Evolutionary conservation across 2,329 filamentous ascomycete genomes (phyloP).

Genomic region (Leptographium radiaticola): DNA sequence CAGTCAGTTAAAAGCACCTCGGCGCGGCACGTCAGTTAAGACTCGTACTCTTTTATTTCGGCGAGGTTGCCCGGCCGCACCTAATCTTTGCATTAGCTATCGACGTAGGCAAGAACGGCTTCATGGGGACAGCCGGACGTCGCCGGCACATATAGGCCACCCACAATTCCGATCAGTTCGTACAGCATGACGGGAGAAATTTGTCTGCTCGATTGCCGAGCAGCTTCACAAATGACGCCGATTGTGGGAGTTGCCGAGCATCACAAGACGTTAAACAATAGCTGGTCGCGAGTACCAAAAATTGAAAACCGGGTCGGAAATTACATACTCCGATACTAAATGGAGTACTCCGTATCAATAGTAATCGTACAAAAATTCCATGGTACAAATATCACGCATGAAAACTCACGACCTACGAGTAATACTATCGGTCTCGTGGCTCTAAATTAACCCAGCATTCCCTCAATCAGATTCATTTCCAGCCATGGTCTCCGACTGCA

Average conservation of each 20-base stretch:
- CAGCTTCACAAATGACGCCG: background rate
- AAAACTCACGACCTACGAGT: background rate
- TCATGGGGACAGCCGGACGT: too few relatives aligned
- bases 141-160: conserved; percentile 17
- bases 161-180: conserved; percentile 89
- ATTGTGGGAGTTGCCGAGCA: background rate
- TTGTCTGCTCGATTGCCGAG: background rate
- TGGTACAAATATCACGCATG: background rate
- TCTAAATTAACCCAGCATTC: too few relatives aligned
- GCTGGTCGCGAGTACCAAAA: background rate
- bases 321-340: background rate
- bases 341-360: background rate
- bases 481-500: conserved; percentile 21
- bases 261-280: background rate
- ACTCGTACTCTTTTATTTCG: conserved; percentile 81
- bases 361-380: background rate
- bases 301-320: background rate
- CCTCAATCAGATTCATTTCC: conserved; percentile 12
- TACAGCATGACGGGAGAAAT: conserved; percentile 62
- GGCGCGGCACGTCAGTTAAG: background rate
- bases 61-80: conserved; percentile 79
- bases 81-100: conserved; percentile 30
- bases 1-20: conserved; percentile 3
- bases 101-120: background rate
- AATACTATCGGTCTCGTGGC: too few relatives aligned